A percentile compares a stretch with the other conserved stretches of the same genome.
These are phyloP conservation scores for Neurospora discreta DNA, from an alignment of 495 filamentous ascomycete genomes.

Conservation along the genomic window DNA sequence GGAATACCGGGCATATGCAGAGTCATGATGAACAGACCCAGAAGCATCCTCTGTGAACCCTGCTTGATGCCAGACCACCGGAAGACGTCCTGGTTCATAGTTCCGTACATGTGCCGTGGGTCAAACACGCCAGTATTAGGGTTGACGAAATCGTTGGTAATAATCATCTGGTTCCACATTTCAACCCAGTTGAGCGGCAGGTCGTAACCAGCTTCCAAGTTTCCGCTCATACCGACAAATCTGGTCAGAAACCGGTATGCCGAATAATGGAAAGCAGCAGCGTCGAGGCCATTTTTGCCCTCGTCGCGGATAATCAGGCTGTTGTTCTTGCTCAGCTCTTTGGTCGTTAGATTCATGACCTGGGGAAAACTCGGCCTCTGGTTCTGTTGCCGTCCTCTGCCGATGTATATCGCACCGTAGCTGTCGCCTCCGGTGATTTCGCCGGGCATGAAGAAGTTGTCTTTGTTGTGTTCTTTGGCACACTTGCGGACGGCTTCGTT, in stretches of 20 bases:
- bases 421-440: conserved; percentile 55
- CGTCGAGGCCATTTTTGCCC: conserved; percentile 46
- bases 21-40: conserved; percentile 54
- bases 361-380: conserved; percentile 37
- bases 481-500: conserved; percentile 42
- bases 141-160: conserved; percentile 55
- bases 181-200: conserved; percentile 49
- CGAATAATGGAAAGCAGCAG: conserved; percentile 61
- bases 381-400: conserved; percentile 46
- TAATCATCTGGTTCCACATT: conserved; percentile 49
- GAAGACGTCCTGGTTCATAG: conserved; percentile 63
- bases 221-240: conserved; percentile 56
- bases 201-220: conserved; percentile 48
- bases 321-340: conserved; percentile 33
- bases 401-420: conserved; percentile 54
- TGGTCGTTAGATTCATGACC: conserved; percentile 29
- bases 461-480: conserved; percentile 44
- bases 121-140: conserved; percentile 57
- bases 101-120: conserved; percentile 59
- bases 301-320: conserved; percentile 32
- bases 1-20: conserved; percentile 57
- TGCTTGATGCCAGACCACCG: conserved; percentile 55
- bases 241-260: conserved; percentile 56
- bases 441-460: conserved; percentile 56
- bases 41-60: conserved; percentile 48